Evolutionary conservation across 192 early-diverging fungal species (phyloP).

Genomic region (Kickxella alabastrina): DNA sequence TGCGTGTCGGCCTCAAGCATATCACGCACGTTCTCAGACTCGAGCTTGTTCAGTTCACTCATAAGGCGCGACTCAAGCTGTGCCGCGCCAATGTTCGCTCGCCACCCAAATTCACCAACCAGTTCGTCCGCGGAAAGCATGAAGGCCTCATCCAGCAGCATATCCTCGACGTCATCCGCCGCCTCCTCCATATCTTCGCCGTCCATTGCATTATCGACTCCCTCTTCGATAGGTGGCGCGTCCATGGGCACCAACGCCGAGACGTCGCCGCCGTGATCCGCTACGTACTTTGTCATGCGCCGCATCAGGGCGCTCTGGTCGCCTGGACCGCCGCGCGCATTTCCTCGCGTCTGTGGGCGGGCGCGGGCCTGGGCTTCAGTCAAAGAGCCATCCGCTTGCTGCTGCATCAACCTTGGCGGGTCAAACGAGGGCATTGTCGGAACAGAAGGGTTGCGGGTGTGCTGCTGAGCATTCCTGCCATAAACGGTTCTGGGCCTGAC

Average conservation of each 20-base stretch:
- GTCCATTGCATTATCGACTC: conserved; percentile 1
- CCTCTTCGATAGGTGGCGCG: conserved; percentile 17
- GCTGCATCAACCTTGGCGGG: conserved; percentile 5
- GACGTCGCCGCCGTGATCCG: conserved; percentile 44
- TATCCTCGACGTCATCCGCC: conserved; percentile 41
- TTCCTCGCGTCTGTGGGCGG: conserved; percentile 21
- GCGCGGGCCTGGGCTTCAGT: conserved; percentile 12
- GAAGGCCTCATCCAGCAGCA: conserved; percentile 61
- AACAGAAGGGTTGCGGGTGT: conserved; percentile 2
- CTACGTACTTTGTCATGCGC: conserved; percentile 50
- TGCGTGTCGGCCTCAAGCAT: conserved; percentile 90
- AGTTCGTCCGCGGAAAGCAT: conserved; percentile 75
- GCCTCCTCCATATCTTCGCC: conserved; percentile 24
- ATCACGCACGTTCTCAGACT: conserved; percentile 83
- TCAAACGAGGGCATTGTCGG: conserved; percentile 31
- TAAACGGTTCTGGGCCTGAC: conserved; percentile 30
- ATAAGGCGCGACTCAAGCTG: conserved; percentile 81
- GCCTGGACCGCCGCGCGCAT: conserved; percentile 18
- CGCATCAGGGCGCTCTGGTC: conserved; percentile 46
- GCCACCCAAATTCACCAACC: conserved; percentile 83
- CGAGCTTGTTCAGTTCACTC: conserved; percentile 80
- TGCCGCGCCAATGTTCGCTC: conserved; percentile 80
- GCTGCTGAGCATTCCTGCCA: conserved; percentile 8
- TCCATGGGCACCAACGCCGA: conserved; percentile 41
- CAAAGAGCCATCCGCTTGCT: conserved; percentile 3